A percentile compares a stretch with the other conserved stretches of the same genome.
Conservation (phyloP, 495 filamentous ascomycete genomes). For the Podospora bellae-mahoneyi region DNA sequence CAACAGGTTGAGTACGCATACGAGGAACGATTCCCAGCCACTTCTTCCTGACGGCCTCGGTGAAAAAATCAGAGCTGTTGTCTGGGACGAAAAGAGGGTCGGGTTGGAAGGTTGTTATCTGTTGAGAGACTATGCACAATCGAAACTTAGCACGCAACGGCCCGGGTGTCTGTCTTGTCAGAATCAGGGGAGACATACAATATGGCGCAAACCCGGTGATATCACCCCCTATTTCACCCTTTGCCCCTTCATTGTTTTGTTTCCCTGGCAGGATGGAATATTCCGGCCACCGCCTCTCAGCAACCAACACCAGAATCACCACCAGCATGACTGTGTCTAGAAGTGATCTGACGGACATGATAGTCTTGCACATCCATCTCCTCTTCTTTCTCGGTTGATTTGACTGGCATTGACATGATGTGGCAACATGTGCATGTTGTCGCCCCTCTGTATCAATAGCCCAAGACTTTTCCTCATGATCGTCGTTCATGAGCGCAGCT, state of each 20-base stretch:
- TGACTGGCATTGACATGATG: slow-evolving; percentile 7
- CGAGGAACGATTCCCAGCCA: slow-evolving; percentile 45
- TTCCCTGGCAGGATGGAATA: neutral
- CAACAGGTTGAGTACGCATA: slow-evolving; percentile 22
- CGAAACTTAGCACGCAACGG: neutral
- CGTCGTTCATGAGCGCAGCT: neutral
- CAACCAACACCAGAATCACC: slow-evolving; percentile 33
- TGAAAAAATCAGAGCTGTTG: slow-evolving; percentile 46
- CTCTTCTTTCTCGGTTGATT: neutral
- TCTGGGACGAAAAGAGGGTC: slow-evolving; percentile 41
- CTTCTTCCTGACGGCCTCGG: slow-evolving; percentile 32
- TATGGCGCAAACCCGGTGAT: slow-evolving; percentile 39
- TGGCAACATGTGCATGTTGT: neutral
- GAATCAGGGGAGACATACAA: slow-evolving; percentile 20
- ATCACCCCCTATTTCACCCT: slow-evolving; percentile 35
- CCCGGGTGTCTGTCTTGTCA: neutral
- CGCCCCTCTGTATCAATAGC: neutral
- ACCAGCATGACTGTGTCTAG: slow-evolving; percentile 37
- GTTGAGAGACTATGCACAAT: slow-evolving; percentile 36
- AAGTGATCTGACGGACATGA: slow-evolving; percentile 23
- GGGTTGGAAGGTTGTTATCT: slow-evolving; percentile 42
- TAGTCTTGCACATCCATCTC: neutral
- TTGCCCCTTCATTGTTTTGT: slow-evolving; percentile 3
- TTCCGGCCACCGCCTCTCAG: slow-evolving; percentile 25
- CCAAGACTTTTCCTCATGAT: neutral